Evolutionary conservation across 2,329 filamentous ascomycete genomes (phyloP).

Genomic region (Cladosporium sp.): DNA sequence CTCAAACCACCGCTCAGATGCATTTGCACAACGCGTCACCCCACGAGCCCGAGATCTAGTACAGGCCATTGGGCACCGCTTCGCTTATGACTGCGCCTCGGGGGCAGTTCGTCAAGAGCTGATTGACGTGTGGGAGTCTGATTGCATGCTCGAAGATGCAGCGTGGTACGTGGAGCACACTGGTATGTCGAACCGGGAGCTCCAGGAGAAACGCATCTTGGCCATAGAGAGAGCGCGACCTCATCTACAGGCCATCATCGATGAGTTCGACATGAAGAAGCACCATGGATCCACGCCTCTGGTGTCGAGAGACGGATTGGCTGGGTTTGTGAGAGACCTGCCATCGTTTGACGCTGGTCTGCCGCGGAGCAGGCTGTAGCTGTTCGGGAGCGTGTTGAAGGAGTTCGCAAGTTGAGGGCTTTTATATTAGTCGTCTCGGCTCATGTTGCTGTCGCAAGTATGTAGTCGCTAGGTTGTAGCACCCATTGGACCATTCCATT

Average conservation of each 20-base stretch:
- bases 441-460: not conserved
- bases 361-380: not conserved
- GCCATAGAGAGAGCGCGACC: constrained; percentile 1
- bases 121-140: constrained; percentile 7
- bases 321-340: not conserved
- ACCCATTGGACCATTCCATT: not conserved
- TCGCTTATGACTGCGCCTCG: constrained; percentile 2
- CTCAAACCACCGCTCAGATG: not conserved
- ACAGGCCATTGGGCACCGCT: constrained; percentile 4
- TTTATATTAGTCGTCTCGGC: not conserved
- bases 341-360: not conserved
- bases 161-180: constrained; percentile 17
- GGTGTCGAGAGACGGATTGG: not conserved
- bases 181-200: not conserved
- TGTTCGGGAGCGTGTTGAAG: not conserved
- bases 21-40: not conserved
- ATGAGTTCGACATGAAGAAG: not conserved
- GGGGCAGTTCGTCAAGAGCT: not conserved
- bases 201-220: not conserved
- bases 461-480: not conserved
- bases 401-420: no score
- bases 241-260: not conserved
- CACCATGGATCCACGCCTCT: not conserved
- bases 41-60: constrained; percentile 1
- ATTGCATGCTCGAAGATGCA: constrained; percentile 13